Percentiles rank a stretch among this genome's conserved stretches.
Conservation (phyloP, 345 rosid genomes). For the Salix arbutifolia region DNA sequence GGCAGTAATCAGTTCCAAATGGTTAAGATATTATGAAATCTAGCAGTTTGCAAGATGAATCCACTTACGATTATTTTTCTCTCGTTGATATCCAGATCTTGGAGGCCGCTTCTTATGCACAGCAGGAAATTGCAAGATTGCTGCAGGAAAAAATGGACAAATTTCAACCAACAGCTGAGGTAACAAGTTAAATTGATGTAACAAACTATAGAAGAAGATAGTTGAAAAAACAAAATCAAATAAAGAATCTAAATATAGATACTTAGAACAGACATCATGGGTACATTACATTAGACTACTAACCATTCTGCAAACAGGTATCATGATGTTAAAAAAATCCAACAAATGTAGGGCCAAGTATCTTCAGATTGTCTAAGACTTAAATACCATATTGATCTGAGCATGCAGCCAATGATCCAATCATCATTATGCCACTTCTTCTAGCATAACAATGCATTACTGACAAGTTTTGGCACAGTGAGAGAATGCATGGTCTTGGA, state of each 20-base stretch:
- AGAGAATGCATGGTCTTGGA: background rate
- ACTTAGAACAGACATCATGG: background rate
- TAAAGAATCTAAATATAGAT: background rate
- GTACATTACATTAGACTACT: background rate
- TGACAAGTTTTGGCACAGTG: background rate
- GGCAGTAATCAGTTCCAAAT: background rate
- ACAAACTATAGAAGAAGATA: background rate
- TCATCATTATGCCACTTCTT: background rate
- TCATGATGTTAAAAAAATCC: background rate
- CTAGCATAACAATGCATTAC: background rate
- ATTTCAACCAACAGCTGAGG: constrained; percentile 17
- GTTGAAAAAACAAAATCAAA: background rate
- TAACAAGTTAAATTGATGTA: constrained; percentile 4
- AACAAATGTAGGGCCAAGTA: background rate
- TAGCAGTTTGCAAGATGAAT: background rate
- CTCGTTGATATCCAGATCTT: constrained; percentile 80
- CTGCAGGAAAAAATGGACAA: constrained; percentile 38
- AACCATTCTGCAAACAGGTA: background rate
- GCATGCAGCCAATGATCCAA: background rate
- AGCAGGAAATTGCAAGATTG: constrained; percentile 88
- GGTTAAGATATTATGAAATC: background rate
- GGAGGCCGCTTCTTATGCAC: constrained; percentile 67
- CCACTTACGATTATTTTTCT: constrained; percentile 68
- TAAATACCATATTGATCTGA: background rate
- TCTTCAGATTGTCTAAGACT: background rate